Evolutionary conservation across 495 filamentous ascomycete genomes (phyloP).

Genomic region (Penicillium fimorum): DNA sequence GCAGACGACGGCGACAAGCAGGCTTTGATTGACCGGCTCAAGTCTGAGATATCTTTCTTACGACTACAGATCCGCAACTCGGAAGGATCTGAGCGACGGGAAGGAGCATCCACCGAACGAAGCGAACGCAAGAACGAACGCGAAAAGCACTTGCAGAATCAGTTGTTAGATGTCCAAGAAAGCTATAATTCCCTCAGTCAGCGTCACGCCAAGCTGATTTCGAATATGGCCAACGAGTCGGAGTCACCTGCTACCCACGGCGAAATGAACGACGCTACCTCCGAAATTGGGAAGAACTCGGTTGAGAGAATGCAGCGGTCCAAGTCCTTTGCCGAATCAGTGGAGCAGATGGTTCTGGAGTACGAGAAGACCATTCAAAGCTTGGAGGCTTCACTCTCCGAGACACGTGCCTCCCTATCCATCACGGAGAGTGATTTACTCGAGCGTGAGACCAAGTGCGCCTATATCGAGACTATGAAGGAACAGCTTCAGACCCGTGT

Average conservation of each 20-base stretch:
- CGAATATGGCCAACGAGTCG: conserved; percentile 84
- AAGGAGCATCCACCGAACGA: conserved; percentile 61
- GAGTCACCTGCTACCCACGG: conserved; percentile 61
- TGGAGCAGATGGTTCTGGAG: conserved; percentile 93
- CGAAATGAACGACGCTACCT: conserved; percentile 57
- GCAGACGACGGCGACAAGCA: conserved; percentile 92
- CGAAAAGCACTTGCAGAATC: conserved; percentile 90
- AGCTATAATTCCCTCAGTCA: conserved; percentile 89
- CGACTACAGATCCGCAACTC: conserved; percentile 83
- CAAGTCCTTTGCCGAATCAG: conserved; percentile 89
- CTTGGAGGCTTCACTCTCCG: conserved; percentile 88
- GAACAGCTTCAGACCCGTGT: conserved; percentile 82
- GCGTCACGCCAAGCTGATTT: conserved; percentile 91
- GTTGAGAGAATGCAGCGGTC: conserved; percentile 89
- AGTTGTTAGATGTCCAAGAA: conserved; percentile 88
- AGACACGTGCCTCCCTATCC: conserved; percentile 79
- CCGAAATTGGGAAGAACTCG: conserved; percentile 70
- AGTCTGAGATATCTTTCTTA: conserved; percentile 90
- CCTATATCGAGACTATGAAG: conserved; percentile 88
- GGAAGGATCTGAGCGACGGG: conserved; percentile 64
- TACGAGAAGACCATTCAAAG: conserved; percentile 98
- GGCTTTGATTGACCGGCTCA: conserved; percentile 88
- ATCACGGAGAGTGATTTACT: conserved; percentile 79
- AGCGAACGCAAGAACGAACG: conserved; percentile 76
- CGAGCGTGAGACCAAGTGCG: conserved; percentile 90